These are phyloP conservation scores for Aspergillus udagawae DNA, from an alignment of 2,329 filamentous ascomycete genomes.

Conservation along the genomic window DNA sequence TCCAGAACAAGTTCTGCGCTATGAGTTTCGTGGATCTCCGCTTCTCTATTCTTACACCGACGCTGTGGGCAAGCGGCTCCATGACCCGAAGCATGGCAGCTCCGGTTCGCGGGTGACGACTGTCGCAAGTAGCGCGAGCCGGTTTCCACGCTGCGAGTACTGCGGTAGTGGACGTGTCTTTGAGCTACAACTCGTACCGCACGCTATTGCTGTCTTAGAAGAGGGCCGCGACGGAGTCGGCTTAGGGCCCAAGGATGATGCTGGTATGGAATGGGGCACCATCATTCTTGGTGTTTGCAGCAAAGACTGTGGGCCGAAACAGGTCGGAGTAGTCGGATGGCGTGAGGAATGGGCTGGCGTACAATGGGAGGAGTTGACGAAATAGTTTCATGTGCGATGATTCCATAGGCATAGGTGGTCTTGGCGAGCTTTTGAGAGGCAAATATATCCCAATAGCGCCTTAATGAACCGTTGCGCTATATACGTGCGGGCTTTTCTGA, in stretches of 20 bases:
- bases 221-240: slow-evolving; percentile 60
- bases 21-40: slow-evolving; percentile 69
- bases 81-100: slow-evolving; percentile 17
- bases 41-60: slow-evolving; percentile 80
- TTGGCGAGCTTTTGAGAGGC: background rate
- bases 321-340: slow-evolving; percentile 66
- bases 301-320: slow-evolving; percentile 67
- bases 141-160: slow-evolving; percentile 70
- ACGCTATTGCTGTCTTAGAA: slow-evolving; percentile 86
- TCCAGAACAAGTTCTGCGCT: slow-evolving; percentile 75
- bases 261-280: slow-evolving; percentile 97
- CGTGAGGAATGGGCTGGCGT: slow-evolving; percentile 96
- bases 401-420: background rate
- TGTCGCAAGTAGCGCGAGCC: slow-evolving; percentile 21
- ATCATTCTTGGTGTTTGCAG: slow-evolving; percentile 82
- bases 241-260: slow-evolving; percentile 56
- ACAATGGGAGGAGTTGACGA: slow-evolving; percentile 78
- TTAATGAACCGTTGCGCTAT: background rate
- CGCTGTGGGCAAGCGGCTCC: slow-evolving; percentile 63
- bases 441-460: background rate
- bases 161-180: slow-evolving; percentile 76
- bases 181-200: slow-evolving; percentile 87
- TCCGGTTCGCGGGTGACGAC: slow-evolving; percentile 25
- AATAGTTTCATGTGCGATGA: slow-evolving; percentile 5
- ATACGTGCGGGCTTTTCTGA: background rate